phyloP scores from a whole-genome alignment of 352 stramenopile species.

The Thalassiosira mediterranea region DNA sequence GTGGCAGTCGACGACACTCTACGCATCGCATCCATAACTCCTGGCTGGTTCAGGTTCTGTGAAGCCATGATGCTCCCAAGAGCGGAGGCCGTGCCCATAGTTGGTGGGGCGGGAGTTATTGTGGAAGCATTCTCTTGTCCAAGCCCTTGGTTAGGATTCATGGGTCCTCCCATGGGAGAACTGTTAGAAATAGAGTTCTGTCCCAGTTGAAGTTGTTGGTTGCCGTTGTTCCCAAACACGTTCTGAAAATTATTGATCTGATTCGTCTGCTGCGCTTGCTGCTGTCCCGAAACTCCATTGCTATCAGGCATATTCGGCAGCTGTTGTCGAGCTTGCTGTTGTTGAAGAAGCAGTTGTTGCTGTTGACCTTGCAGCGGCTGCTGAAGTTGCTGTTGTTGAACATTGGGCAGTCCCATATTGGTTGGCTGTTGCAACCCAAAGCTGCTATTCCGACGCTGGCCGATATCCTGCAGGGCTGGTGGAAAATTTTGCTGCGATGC shows the following conservation, averaged over 20 bases:
- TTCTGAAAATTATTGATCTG: constrained; percentile 3
- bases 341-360: background rate
- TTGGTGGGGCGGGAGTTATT: too few relatives aligned
- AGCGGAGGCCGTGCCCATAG: too few relatives aligned
- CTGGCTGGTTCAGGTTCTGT: background rate
- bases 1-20: background rate
- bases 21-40: constrained; percentile 3
- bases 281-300: background rate
- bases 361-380: too few relatives aligned
- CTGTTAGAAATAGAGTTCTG: constrained; percentile 22
- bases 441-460: too few relatives aligned
- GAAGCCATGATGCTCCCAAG: background rate
- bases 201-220: constrained; percentile 30
- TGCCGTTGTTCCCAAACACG: constrained; percentile 39
- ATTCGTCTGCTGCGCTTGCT: background rate
- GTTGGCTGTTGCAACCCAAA: too few relatives aligned
- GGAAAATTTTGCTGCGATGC: too few relatives aligned
- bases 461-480: too few relatives aligned
- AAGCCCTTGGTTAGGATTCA: too few relatives aligned
- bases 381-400: too few relatives aligned
- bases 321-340: constrained; percentile 9
- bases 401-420: too few relatives aligned
- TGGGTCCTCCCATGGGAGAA: too few relatives aligned
- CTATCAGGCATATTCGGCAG: background rate
- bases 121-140: too few relatives aligned